These are phyloP conservation scores for Amanita polypyramis DNA, from an alignment of 768 basidiomycete species.

Conservation along the genomic window DNA sequence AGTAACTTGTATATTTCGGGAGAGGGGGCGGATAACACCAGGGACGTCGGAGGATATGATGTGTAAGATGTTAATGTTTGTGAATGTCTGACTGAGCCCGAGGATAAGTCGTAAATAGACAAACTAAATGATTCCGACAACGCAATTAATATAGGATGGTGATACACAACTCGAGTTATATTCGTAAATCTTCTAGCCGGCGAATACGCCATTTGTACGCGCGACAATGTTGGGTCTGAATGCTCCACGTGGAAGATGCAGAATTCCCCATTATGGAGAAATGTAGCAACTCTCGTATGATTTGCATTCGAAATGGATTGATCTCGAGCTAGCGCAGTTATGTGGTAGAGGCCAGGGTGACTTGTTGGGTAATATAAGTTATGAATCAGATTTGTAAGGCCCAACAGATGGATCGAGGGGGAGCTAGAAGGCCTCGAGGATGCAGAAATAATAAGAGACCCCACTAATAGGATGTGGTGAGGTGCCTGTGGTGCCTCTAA, in stretches of 20 bases:
- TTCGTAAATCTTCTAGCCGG: constrained; percentile 31
- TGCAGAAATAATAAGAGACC: constrained; percentile 47
- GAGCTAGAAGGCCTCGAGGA: constrained; percentile 27
- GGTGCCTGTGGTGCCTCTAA: constrained; percentile 6
- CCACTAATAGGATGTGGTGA: constrained; percentile 43
- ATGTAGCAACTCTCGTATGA: constrained; percentile 40
- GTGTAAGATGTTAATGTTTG: constrained; percentile 72
- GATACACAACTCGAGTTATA: constrained; percentile 59
- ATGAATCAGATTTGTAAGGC: constrained; percentile 22
- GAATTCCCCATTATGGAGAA: constrained; percentile 64
- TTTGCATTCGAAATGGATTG: constrained; percentile 50
- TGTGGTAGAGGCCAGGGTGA: constrained; percentile 20
- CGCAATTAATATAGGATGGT: constrained; percentile 69
- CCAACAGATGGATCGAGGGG: constrained; percentile 29
- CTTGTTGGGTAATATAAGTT: constrained; percentile 34
- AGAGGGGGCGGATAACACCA: constrained; percentile 63
- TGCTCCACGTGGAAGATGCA: constrained; percentile 45
- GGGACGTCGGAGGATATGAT: constrained; percentile 67
- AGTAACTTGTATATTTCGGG: constrained; percentile 58
- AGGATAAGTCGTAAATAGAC: constrained; percentile 61
- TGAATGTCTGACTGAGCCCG: constrained; percentile 36
- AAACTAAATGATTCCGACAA: constrained; percentile 59
- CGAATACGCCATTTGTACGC: constrained; percentile 36
- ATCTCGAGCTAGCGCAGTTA: constrained; percentile 64
- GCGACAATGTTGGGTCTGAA: constrained; percentile 28